Base-by-base conservation (phyloP, 1,139 yeast genomes). In the Cylindricascospora bacillispora region DNA sequence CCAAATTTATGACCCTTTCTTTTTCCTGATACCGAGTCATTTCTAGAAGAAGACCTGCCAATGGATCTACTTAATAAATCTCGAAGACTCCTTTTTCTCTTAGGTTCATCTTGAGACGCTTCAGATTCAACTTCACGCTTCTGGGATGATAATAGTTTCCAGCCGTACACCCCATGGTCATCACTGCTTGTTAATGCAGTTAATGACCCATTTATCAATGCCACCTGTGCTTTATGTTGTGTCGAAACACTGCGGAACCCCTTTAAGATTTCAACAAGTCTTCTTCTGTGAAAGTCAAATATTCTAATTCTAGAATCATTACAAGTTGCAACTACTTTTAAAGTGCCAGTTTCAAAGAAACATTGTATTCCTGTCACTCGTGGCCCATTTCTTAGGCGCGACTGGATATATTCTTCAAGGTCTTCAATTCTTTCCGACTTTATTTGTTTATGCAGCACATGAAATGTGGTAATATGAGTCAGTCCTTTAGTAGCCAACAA, bases 301-400 rank as follows among this genome's bases (percentile, higher is more conserved):
- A 83, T 54, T 30, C 95, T 58, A 15, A 85, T 59, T 31, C 76
- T 68, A 1, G 93, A 81, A 52, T 85, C 95, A 49, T 81, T 82
- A 5, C 93, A 74, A 1, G 94, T 68, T 5, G 76, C 62, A 21
- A 77, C 45, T 6, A 72, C 46, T 33, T 48, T 47, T 11, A 48
- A 34, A 25, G 44, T 49, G 15, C 37, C 35, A 10, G 36, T 47
- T 40, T 35, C 25, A n/a, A 34, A 36, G 32, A 49, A 57, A 11
- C 56, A 49, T 34, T 65, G 60, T 13, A 69, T 54, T 5, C 73
- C 73, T 0, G 75, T 67, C 13, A 70, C 56, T 38, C 70, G 61
- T 9, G 70, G 63, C 2, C 63, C 63, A 24, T 49, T 50, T 27
- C 24, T 6, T 33, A 32, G 21, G 28, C 26, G 28, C 15, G 23